phyloP scores from a whole-genome alignment of 805 yeast species.

The Cyberlindnera mycetangii region DNA sequence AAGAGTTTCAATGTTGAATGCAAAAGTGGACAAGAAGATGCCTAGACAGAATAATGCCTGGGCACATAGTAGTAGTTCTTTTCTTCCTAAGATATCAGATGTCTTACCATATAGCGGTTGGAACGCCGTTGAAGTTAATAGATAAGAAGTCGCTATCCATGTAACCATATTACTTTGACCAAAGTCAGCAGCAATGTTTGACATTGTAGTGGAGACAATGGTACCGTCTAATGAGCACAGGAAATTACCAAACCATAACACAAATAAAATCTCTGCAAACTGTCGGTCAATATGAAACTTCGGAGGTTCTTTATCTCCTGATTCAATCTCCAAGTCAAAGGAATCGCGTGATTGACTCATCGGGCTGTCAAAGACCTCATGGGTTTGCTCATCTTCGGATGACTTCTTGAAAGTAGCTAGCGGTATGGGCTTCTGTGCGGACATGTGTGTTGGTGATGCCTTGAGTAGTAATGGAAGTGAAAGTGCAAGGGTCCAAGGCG shows the following conservation, averaged over 20 bases:
- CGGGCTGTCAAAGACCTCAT: slow-evolving; percentile 3
- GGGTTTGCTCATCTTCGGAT: slow-evolving; percentile 9
- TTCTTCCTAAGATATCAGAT: slow-evolving; percentile 62
- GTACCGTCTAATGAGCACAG: slow-evolving; percentile 59
- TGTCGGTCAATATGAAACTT: slow-evolving; percentile 13
- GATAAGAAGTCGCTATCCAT: slow-evolving; percentile 74
- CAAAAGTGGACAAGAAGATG: slow-evolving; percentile 40
- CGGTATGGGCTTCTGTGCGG: slow-evolving; percentile 3
- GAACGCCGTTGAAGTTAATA: slow-evolving; percentile 67
- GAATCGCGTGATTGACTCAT: slow-evolving; percentile 7
- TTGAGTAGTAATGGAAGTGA: too few relatives aligned
- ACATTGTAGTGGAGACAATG: slow-evolving; percentile 55
- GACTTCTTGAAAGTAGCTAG: neutral
- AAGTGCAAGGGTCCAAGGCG: too few relatives aligned
- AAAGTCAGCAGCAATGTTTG: slow-evolving; percentile 58
- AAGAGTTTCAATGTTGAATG: slow-evolving; percentile 41
- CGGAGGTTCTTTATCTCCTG: neutral
- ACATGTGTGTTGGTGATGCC: neutral
- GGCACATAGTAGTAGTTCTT: slow-evolving; percentile 40
- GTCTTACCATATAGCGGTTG: slow-evolving; percentile 73
- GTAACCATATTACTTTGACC: slow-evolving; percentile 47
- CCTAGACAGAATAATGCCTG: slow-evolving; percentile 45
- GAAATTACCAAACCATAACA: slow-evolving; percentile 45
- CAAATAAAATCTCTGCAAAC: slow-evolving; percentile 18
- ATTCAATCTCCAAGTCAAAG: slow-evolving; percentile 8